Evolutionary conservation across 2,329 filamentous ascomycete genomes (phyloP).

Genomic region (Orbilia brochopaga): DNA sequence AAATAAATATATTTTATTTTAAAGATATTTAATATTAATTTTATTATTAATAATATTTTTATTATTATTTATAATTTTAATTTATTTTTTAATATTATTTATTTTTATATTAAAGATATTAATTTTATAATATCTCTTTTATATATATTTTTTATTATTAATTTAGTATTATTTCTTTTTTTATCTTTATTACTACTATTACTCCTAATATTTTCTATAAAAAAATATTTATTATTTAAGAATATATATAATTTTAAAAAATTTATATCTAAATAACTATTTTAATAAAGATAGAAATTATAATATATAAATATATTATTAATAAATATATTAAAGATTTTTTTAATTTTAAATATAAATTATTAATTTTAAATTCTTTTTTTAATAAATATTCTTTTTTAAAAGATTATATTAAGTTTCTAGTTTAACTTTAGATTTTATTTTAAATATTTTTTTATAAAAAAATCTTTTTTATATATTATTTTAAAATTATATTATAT

Average conservation of each 20-base stretch:
- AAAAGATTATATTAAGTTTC: not conserved
- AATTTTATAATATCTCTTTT: not conserved
- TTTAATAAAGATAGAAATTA: not conserved
- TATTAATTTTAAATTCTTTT: constrained; percentile 6
- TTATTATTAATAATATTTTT: not conserved
- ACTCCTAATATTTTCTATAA: not conserved
- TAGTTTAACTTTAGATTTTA: not conserved
- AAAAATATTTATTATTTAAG: not conserved
- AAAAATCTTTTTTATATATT: constrained; percentile 6
- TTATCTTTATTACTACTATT: not conserved
- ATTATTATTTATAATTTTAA: constrained; percentile 1
- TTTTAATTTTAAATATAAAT: constrained; percentile 8
- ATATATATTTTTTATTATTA: not conserved
- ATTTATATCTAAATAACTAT: not conserved
- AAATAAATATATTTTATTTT: not conserved
- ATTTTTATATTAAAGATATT: not conserved
- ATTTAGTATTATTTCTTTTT: not conserved
- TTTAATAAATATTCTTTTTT: not conserved
- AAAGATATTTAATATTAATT: not conserved
- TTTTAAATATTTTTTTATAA: constrained; percentile 7
- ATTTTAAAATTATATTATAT: constrained; percentile 20
- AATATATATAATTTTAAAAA: not conserved
- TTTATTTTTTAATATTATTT: not conserved
- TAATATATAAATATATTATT: not conserved
- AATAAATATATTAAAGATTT: not conserved